Evolutionary conservation across 1,139 yeast species (phyloP), one percentile per base, ranked within the genome.

Genomic region (Lodderomyces jiufengensis): DNA sequence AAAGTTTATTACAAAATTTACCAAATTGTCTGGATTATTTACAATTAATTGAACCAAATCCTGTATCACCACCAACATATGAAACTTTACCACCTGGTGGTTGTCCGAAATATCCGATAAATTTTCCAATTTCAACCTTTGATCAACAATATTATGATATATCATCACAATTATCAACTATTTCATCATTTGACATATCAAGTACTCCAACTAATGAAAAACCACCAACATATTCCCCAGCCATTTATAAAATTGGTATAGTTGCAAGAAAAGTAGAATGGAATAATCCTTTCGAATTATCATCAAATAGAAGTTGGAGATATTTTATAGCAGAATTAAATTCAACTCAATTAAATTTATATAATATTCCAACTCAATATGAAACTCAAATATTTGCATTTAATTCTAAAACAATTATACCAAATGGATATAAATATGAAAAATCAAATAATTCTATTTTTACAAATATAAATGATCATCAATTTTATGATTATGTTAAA

Each of bases 281-380:
- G 83, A 43, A 73, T 0, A 71, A 80, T 4, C 90, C 90, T 0
- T 79, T 74, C 49, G 85, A 80, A 47, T 67, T 78, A 4, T 70
- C 85, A 0, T 69, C 78, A 1, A 56, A 69, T 8, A 59, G 87
- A 45, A 69, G 73, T n/a, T 83, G 92, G 92, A 76, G 67, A 49
- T 65, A 70, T 34, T 66, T 69, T 23, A 63, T 84, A 6, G 62
- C 82, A 59, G 92, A 84, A 50, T 59, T 84, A 24, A 84, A 84
- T 57, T 79, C 86, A 2, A 84, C 92, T 1, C 92, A 84, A 57
- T 54, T 84, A 25, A 84, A 83, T 54, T 65, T 84, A 36, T 83
- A 83, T 52, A 43, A 49, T 8, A 56, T 70, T 4, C 74, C 75
- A 1, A 50, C 51, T 27, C 49, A 54, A 36, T 34, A 70, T 39